phyloP scores from a whole-genome alignment of 805 yeast genomes.

The Hagleromyces aurorensis region DNA sequence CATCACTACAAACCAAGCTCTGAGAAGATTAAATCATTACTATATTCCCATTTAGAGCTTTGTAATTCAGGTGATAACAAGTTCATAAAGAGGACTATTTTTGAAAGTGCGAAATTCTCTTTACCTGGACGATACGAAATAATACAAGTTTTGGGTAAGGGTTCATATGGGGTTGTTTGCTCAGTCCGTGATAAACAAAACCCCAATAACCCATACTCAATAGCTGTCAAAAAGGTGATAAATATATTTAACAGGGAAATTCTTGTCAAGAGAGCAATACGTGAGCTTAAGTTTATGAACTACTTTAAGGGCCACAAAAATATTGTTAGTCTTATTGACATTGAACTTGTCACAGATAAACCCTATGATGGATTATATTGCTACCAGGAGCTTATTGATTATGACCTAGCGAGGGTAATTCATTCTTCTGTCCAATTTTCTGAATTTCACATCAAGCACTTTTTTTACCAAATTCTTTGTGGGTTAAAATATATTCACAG shows the following conservation, averaged over 20 bases:
- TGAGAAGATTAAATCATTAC: slow-evolving; percentile 8
- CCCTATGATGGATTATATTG: slow-evolving; percentile 87
- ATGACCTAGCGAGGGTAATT: slow-evolving; percentile 74
- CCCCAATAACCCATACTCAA: slow-evolving; percentile 20
- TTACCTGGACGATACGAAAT: slow-evolving; percentile 55
- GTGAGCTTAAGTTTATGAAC: slow-evolving; percentile 76
- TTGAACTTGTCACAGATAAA: slow-evolving; percentile 55
- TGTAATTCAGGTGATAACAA: slow-evolving; percentile 1
- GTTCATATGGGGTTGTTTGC: slow-evolving; percentile 82
- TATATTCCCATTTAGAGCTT: slow-evolving; percentile 10
- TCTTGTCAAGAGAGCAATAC: slow-evolving; percentile 65
- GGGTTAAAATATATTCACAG: slow-evolving; percentile 86
- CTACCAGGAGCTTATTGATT: slow-evolving; percentile 77
- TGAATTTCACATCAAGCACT: slow-evolving; percentile 73
- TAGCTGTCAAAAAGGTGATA: slow-evolving; percentile 79
- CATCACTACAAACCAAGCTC: slow-evolving; percentile 10
- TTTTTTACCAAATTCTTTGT: slow-evolving; percentile 73
- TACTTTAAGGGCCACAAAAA: slow-evolving; percentile 83
- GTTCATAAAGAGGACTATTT: slow-evolving; percentile 27
- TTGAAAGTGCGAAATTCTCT: slow-evolving; percentile 51
- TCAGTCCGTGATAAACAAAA: slow-evolving; percentile 42
- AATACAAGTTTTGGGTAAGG: slow-evolving; percentile 60
- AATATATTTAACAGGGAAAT: slow-evolving; percentile 61
- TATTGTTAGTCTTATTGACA: slow-evolving; percentile 64
- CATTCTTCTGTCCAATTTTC: slow-evolving; percentile 69